Conservation (phyloP, 768 basidiomycete species). For the Lactarius deliciosus region DNA sequence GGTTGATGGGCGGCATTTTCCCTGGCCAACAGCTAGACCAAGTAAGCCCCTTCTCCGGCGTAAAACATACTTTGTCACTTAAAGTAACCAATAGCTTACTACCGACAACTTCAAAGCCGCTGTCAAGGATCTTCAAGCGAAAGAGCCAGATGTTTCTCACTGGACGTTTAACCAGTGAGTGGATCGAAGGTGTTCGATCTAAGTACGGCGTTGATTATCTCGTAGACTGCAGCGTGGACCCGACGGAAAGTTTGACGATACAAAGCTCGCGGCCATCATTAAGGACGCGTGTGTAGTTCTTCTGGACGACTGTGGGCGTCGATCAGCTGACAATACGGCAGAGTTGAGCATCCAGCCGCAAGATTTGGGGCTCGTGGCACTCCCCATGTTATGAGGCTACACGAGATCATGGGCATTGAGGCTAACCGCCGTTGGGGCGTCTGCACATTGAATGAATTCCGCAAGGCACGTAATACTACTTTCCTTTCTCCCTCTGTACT, state of each 20-base stretch:
- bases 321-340: constrained; percentile 33
- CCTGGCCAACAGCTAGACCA: constrained; percentile 48
- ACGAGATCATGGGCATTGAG: constrained; percentile 86
- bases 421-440: constrained; percentile 76
- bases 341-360: constrained; percentile 69
- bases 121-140: constrained; percentile 40
- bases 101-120: constrained; percentile 51
- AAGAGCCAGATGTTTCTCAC: constrained; percentile 48
- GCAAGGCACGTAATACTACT: constrained; percentile 45
- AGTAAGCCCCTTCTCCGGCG: constrained; percentile 25
- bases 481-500: not conserved
- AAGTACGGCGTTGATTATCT: not conserved
- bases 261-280: constrained; percentile 64
- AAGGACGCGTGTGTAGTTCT: constrained; percentile 58
- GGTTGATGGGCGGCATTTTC: constrained; percentile 53
- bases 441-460: constrained; percentile 82
- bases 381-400: constrained; percentile 64
- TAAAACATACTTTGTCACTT: not conserved
- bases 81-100: constrained; percentile 37
- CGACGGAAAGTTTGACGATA: constrained; percentile 65
- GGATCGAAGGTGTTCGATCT: not conserved
- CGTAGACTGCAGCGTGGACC: constrained; percentile 58
- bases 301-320: not conserved
- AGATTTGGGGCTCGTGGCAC: constrained; percentile 77
- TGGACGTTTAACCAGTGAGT: constrained; percentile 70